These are phyloP conservation scores for Salix koriyanagi DNA, from an alignment of 345 rosid species.

Conservation along the genomic window DNA sequence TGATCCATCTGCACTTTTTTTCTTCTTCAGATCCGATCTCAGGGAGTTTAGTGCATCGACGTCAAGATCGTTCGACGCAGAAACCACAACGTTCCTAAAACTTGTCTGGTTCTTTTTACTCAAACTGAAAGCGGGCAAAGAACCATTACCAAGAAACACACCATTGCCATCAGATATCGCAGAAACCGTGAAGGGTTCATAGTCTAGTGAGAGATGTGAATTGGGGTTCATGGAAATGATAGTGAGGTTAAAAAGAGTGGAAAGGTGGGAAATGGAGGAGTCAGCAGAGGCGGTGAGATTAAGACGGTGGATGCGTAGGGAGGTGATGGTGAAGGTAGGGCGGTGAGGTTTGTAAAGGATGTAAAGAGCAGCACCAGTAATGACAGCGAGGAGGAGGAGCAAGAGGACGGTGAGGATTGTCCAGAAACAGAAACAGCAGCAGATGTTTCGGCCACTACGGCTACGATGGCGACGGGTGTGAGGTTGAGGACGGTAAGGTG, in stretches of 20 bases:
- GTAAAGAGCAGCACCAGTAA: conserved; percentile 69
- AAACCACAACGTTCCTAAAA: conserved; percentile 50
- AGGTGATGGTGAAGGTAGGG: conserved; percentile 62
- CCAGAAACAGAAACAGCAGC: conserved; percentile 96
- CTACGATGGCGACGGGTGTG: conserved; percentile 45
- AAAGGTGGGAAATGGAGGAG: conserved; percentile 58
- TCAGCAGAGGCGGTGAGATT: conserved; percentile 67
- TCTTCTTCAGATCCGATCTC: conserved; percentile 73
- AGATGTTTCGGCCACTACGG: conserved; percentile 53
- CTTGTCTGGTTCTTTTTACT: conserved; percentile 55
- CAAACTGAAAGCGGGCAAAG: conserved; percentile 54
- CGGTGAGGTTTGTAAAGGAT: conserved; percentile 75
- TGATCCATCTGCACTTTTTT: conserved; percentile 18
- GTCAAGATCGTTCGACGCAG: conserved; percentile 57
- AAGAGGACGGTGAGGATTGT: conserved; percentile 52
- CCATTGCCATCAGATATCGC: conserved; percentile 33
- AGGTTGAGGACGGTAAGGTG: conserved; percentile 57
- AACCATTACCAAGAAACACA: conserved; percentile 66
- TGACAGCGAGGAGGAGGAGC: conserved; percentile 56
- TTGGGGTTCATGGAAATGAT: conserved; percentile 70
- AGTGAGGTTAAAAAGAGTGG: conserved; percentile 76
- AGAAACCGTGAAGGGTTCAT: conserved; percentile 54
- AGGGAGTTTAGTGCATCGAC: conserved; percentile 51
- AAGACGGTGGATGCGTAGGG: conserved; percentile 63
- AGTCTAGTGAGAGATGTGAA: conserved; percentile 60